Base-by-base conservation (phyloP, 2,329 filamentous ascomycete species). In the Stylonectria norvegica region DNA sequence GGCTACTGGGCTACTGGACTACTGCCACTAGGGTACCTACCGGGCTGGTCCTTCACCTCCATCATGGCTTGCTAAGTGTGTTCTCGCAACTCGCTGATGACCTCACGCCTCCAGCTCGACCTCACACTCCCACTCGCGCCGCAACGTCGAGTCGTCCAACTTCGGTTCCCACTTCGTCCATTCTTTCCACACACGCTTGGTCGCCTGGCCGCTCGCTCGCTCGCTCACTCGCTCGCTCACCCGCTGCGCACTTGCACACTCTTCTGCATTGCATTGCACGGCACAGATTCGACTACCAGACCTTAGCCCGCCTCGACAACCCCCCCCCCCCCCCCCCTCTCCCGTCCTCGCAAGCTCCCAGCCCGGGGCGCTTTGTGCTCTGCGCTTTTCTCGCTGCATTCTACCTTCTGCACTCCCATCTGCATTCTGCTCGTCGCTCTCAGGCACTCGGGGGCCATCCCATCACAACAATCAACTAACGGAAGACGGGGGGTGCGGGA, bases 391-490 rank as follows among this genome's bases (percentile, higher is more conserved):
- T 15, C 27, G 27, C 27, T 10, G 27, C 15, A n/a, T n/a, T n/a
- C n/a, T n/a, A n/a, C n/a, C n/a, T n/a, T n/a, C n/a, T n/a, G n/a
- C n/a, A n/a, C n/a, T n/a, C n/a, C n/a, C n/a, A n/a, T n/a, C n/a
- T n/a, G n/a, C n/a, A n/a, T n/a, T n/a, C n/a, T n/a, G n/a, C n/a
- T n/a, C n/a, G n/a, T n/a, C n/a, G n/a, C n/a, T n/a, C 43, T 51
- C 53, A 45, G 54, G 48, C 44, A 45, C 50, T 49, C 43, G 45
- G 50, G 51, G 52, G 45, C 46, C 48, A 47, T 53, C 49, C n/a
- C n/a, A 52, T 45, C 45, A 45, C 45, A 53, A 42, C 36, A 42
- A 28, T 51, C 40, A 35, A 56, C 52, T 45, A 57, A 43, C 48
- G 37, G 36, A 38, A 40, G 40, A 49, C 46, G 52, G 54, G 54